These are phyloP conservation scores for Carpinus fangiana DNA, from an alignment of 306 rosid genomes.

Conservation along the genomic window DNA sequence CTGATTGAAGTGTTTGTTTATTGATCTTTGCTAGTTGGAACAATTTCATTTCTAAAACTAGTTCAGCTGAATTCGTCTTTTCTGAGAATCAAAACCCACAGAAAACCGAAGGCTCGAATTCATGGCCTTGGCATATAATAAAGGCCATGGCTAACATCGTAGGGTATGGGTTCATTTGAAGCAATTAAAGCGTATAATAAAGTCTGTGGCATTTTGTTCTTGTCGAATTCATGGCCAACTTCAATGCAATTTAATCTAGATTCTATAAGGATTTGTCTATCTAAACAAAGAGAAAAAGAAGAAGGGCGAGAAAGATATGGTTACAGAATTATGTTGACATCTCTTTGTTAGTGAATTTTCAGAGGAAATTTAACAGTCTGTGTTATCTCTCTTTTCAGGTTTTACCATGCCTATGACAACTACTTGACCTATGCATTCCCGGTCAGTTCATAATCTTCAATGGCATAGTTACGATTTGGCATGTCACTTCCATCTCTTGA, in stretches of 20 bases:
- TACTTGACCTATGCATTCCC: slow-evolving; percentile 92
- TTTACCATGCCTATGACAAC: slow-evolving; percentile 94
- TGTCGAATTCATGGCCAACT: neutral
- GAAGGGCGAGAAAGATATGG: neutral
- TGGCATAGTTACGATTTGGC: slow-evolving; percentile 17
- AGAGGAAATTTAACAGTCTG: slow-evolving; percentile 11
- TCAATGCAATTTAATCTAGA: neutral
- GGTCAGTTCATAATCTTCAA: slow-evolving; percentile 48
- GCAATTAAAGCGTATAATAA: neutral
- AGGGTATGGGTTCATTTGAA: slow-evolving; percentile 5
- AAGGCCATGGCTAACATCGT: neutral
- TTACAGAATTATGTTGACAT: neutral
- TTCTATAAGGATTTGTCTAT: neutral
- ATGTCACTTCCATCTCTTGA: neutral
- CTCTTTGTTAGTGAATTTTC: slow-evolving; percentile 4
- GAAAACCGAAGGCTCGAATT: neutral
- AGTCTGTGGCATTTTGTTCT: neutral
- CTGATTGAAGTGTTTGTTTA: neutral
- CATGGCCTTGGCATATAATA: neutral
- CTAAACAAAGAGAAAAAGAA: neutral
- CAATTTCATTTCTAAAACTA: neutral
- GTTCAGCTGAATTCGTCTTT: neutral
- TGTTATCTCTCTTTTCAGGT: slow-evolving; percentile 49
- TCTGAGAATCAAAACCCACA: neutral
- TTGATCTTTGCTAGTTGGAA: neutral